A percentile compares a stretch with the other conserved stretches of the same genome.
Evolutionary conservation across 768 basidiomycete species (phyloP).

Genomic region (Symmetrospora coprosmae): DNA sequence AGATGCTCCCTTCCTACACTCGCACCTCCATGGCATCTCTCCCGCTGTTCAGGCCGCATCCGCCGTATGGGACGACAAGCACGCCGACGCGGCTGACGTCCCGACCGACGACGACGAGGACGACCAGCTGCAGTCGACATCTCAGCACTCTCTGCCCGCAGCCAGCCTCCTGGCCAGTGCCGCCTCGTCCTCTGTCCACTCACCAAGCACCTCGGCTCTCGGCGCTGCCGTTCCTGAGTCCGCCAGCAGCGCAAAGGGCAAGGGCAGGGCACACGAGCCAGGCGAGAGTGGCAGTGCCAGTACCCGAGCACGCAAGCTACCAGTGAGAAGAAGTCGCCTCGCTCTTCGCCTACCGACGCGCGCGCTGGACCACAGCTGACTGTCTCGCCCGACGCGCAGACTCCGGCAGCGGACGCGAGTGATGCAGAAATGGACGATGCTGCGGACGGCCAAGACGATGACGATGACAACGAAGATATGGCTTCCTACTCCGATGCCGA

Average conservation of each 20-base stretch:
- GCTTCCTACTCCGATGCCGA: background rate
- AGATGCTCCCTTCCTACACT: no score
- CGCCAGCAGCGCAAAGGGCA: background rate
- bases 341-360: background rate
- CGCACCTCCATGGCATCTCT: background rate
- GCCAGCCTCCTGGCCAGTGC: no score
- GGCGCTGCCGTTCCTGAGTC: background rate
- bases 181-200: no score
- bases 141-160: no score
- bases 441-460: conserved; percentile 1
- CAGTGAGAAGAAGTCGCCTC: background rate
- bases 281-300: conserved; percentile 2
- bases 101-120: conserved; percentile 8
- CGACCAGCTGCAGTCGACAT: no score
- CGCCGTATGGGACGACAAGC: conserved; percentile 11
- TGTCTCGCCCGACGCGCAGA: no score
- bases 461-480: background rate
- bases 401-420: no score
- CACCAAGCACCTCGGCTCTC: no score
- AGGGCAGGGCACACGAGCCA: background rate
- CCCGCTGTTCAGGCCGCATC: background rate
- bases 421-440: no score
- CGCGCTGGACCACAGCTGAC: background rate
- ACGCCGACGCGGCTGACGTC: conserved; percentile 1
- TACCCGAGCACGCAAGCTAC: background rate